Conservation (phyloP, 345 rosid genomes). For the Viola odorata region DNA sequence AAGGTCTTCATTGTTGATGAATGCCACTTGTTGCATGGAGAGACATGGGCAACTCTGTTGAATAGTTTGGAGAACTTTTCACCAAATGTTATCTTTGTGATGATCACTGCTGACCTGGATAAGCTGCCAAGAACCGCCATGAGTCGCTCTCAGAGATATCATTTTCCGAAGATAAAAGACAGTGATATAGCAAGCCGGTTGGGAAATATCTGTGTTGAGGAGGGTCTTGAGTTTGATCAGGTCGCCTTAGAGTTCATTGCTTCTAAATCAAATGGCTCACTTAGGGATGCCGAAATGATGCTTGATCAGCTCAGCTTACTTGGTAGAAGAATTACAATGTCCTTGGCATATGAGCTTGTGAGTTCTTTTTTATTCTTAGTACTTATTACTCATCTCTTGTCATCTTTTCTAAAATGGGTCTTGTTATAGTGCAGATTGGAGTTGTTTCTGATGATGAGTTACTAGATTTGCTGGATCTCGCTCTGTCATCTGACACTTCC, state of each 20-base stretch:
- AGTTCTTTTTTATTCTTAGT: conserved; percentile 30
- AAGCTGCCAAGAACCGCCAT: conserved; percentile 71
- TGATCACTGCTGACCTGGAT: conserved; percentile 80
- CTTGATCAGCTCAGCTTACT: conserved; percentile 90
- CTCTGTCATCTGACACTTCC: conserved; percentile 85
- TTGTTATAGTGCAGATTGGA: conserved; percentile 56
- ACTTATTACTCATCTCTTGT: conserved; percentile 1
- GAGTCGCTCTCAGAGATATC: conserved; percentile 72
- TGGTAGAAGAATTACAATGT: conserved; percentile 68
- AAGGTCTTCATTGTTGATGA: conserved; percentile 80
- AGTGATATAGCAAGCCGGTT: conserved; percentile 56
- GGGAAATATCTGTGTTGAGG: conserved; percentile 59
- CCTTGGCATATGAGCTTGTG: conserved; percentile 82
- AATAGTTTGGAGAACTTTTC: conserved; percentile 63
- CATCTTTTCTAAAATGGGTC: conserved; percentile 9
- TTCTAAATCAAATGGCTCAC: conserved; percentile 88
- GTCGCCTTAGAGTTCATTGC: conserved; percentile 80
- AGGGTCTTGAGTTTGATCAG: conserved; percentile 68
- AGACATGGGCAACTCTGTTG: conserved; percentile 68
- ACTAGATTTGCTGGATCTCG: conserved; percentile 85
- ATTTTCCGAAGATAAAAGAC: conserved; percentile 69
- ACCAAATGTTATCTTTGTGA: conserved; percentile 59
- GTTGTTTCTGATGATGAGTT: conserved; percentile 91
- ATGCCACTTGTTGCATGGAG: conserved; percentile 72
- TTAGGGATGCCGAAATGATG: conserved; percentile 93